Percentiles rank a stretch among this genome's conserved stretches.
Evolutionary conservation across 2,329 filamentous ascomycete species (phyloP).

Genomic region (Ampelomyces quisqualis): DNA sequence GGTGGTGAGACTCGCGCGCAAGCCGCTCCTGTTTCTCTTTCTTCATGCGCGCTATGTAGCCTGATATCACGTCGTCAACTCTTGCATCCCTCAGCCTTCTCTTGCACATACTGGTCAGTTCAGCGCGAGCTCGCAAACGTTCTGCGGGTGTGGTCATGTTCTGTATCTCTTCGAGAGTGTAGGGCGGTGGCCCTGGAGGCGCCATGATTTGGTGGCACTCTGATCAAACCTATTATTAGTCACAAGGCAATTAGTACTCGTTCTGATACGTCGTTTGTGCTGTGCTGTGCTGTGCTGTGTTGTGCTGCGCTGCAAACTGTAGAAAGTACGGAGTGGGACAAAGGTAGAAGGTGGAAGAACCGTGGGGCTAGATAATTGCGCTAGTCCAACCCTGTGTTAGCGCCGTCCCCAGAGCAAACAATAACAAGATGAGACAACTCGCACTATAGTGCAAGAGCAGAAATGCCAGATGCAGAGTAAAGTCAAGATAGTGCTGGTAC

Average conservation of each 20-base stretch:
- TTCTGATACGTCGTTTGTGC: neutral
- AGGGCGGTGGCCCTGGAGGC: conserved; percentile 28
- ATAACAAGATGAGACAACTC: too few species aligned
- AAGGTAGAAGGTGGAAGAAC: neutral
- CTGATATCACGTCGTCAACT: conserved; percentile 16
- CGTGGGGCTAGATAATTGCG: neutral
- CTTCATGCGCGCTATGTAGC: conserved; percentile 25
- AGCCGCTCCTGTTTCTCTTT: conserved; percentile 13
- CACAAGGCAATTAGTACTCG: too few species aligned
- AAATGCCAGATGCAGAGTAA: too few species aligned
- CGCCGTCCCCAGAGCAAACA: neutral
- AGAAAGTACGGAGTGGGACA: neutral
- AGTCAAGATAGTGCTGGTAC: too few species aligned
- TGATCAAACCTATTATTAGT: too few species aligned
- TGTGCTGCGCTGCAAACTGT: neutral
- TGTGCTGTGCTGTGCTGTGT: neutral
- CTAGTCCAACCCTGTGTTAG: neutral
- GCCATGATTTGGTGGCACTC: conserved; percentile 18
- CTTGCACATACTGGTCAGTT: conserved; percentile 30
- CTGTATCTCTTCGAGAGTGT: conserved; percentile 27
- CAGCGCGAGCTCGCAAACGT: conserved; percentile 23
- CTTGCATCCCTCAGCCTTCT: conserved; percentile 3
- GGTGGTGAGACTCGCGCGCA: neutral
- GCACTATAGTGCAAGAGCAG: neutral
- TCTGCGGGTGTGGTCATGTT: conserved; percentile 25